A percentile compares a stretch with the other conserved stretches of the same genome.
Evolutionary conservation across 2,329 filamentous ascomycete genomes (phyloP).

Genomic region (Bisporella sp.): DNA sequence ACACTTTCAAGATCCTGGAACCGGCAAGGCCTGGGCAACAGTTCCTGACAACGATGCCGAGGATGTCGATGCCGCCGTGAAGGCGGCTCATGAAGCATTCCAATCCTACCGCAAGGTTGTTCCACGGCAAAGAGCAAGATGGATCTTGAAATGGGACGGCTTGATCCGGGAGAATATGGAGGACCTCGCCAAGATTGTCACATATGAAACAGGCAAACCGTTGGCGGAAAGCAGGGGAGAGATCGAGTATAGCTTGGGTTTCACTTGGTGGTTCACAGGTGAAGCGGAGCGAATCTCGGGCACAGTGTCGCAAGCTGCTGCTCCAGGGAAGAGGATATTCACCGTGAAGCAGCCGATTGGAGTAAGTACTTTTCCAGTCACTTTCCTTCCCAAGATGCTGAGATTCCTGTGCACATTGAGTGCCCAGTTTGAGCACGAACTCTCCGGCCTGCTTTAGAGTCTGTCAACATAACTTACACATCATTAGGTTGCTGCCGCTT

Average conservation of each 20-base stretch:
- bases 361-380: conserved; percentile 29
- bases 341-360: conserved; percentile 71
- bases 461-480: too few species aligned
- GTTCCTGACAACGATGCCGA: conserved; percentile 38
- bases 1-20: conserved; percentile 37
- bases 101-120: conserved; percentile 51
- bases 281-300: conserved; percentile 59
- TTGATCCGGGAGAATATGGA: conserved; percentile 55
- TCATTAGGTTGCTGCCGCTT: conserved; percentile 40
- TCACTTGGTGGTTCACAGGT: conserved; percentile 49
- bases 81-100: conserved; percentile 54
- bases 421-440: too few species aligned
- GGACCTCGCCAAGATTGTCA: conserved; percentile 56
- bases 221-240: conserved; percentile 43
- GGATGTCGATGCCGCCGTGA: conserved; percentile 55
- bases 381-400: too few species aligned
- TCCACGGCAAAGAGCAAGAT: conserved; percentile 53
- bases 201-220: conserved; percentile 51
- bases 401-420: too few species aligned
- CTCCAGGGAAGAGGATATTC: conserved; percentile 57
- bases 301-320: conserved; percentile 48
- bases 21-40: conserved; percentile 34
- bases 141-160: conserved; percentile 57
- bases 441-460: too few species aligned
- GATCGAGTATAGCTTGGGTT: conserved; percentile 45